Evolutionary conservation across 148 eudicot species (phyloP).

Genomic region (Cornus kousa): DNA sequence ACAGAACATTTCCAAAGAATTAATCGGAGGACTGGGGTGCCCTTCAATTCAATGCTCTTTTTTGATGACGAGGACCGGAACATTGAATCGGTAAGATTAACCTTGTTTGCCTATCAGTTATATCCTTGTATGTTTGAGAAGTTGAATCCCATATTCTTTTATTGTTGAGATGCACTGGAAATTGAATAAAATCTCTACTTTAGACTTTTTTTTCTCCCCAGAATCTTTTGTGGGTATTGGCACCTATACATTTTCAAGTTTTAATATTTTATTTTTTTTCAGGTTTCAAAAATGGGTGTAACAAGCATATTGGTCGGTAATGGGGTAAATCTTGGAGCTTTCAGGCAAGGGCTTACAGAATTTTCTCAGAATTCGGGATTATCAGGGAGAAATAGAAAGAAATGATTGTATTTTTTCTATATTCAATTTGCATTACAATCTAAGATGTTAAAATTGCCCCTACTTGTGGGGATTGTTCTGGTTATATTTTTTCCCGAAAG

Average conservation of each 20-base stretch:
- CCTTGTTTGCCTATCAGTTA: neutral
- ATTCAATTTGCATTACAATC: neutral
- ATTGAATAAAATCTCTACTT: neutral
- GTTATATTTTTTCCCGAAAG: too few species aligned
- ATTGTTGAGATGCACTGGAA: neutral
- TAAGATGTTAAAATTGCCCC: neutral
- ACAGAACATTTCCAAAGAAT: constrained; percentile 94
- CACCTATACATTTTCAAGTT: neutral
- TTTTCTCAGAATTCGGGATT: constrained; percentile 52
- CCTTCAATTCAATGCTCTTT: constrained; percentile 85
- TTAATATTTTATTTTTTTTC: neutral
- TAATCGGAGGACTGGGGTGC: constrained; percentile 67
- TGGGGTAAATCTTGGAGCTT: constrained; percentile 70
- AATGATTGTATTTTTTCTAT: constrained; percentile 14
- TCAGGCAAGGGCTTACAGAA: constrained; percentile 58
- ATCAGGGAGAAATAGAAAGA: constrained; percentile 31
- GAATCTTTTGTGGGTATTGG: neutral
- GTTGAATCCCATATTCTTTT: neutral
- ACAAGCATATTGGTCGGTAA: constrained; percentile 68
- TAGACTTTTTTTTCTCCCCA: too few species aligned
- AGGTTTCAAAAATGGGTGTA: constrained; percentile 74
- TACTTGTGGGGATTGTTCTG: neutral
- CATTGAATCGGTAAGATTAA: constrained; percentile 56
- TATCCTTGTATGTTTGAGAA: neutral
- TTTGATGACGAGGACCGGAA: constrained; percentile 94